phyloP scores from a whole-genome alignment of 345 rosid genomes.

The Melaleuca alternifolia region DNA sequence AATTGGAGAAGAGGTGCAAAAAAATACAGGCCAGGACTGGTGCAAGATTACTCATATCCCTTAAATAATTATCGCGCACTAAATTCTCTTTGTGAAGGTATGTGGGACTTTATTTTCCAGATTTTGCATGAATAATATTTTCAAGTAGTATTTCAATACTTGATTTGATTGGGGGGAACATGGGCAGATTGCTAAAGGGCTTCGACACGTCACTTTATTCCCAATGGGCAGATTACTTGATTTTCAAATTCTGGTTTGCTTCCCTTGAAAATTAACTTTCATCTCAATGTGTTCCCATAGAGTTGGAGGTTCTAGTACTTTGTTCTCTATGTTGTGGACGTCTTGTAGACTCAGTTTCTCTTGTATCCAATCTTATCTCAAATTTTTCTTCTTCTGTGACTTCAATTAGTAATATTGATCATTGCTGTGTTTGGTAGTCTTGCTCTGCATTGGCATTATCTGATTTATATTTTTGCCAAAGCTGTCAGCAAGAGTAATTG shows the following conservation, averaged over 20 bases:
- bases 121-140: background rate
- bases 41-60: background rate
- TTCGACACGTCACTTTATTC: too few relatives aligned
- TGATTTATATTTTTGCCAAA: background rate
- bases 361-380: background rate
- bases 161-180: too few relatives aligned
- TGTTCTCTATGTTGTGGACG: background rate
- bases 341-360: background rate
- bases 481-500: background rate
- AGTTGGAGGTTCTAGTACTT: background rate
- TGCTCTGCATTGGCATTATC: background rate
- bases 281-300: background rate
- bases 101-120: background rate
- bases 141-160: too few relatives aligned
- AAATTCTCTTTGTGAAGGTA: too few relatives aligned
- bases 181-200: too few relatives aligned
- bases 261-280: background rate
- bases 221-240: too few relatives aligned
- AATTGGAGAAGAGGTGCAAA: background rate
- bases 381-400: background rate
- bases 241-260: too few relatives aligned
- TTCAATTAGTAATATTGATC: background rate
- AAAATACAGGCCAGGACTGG: background rate
- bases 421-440: background rate
- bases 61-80: too few relatives aligned